Evolutionary conservation across 306 rosid species (phyloP).

Genomic region (Canavalia gladiata): DNA sequence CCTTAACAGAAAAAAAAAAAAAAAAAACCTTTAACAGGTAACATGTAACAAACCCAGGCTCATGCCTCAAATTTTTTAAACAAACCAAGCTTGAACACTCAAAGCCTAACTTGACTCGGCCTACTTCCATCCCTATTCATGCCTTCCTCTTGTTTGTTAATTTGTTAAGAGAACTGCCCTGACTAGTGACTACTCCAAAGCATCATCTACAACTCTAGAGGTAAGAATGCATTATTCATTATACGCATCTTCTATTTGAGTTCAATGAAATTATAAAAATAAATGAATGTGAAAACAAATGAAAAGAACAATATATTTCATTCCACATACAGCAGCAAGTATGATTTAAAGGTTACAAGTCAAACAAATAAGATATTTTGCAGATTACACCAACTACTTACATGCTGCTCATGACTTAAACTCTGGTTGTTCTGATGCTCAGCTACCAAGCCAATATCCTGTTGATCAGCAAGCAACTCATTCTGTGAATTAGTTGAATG

Average conservation of each 20-base stretch:
- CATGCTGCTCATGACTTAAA: slow-evolving; percentile 39
- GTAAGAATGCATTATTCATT: slow-evolving; percentile 9
- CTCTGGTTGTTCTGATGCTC: slow-evolving; percentile 37
- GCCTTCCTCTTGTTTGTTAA: neutral
- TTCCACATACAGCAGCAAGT: slow-evolving; percentile 40
- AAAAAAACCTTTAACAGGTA: too few species aligned
- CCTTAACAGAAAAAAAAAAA: too few species aligned
- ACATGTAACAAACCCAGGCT: too few species aligned
- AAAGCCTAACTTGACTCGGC: too few species aligned
- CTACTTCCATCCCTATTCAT: too few species aligned
- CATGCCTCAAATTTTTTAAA: too few species aligned
- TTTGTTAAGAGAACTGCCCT: neutral
- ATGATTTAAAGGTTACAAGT: slow-evolving; percentile 34
- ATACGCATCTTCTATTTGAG: slow-evolving; percentile 26
- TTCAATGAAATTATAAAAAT: slow-evolving; percentile 5
- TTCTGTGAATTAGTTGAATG: slow-evolving; percentile 46
- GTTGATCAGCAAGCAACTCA: slow-evolving; percentile 51
- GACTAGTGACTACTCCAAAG: slow-evolving; percentile 8
- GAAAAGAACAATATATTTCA: slow-evolving; percentile 22
- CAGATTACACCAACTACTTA: slow-evolving; percentile 52
- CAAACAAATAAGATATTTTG: slow-evolving; percentile 36
- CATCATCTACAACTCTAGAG: slow-evolving; percentile 34
- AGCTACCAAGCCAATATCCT: slow-evolving; percentile 34
- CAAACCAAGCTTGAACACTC: too few species aligned
- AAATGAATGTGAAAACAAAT: neutral